These are phyloP conservation scores for Chytriomyces confervae DNA, from an alignment of 192 early-diverging fungal species.

Conservation along the genomic window DNA sequence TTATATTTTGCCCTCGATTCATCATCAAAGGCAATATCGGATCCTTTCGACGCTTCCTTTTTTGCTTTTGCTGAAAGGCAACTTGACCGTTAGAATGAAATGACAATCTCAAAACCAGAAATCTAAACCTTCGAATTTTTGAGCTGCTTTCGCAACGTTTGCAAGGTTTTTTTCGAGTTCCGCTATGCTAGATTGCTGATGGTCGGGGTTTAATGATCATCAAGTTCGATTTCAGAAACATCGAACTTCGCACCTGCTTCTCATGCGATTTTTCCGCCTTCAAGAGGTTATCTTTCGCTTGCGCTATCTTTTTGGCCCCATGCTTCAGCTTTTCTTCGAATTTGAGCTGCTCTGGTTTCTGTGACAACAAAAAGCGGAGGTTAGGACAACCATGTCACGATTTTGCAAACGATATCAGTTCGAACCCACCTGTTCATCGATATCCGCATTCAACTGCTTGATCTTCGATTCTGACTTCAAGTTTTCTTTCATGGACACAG, in stretches of 20 bases:
- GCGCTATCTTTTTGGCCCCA: constrained; percentile 67
- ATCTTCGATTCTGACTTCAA: constrained; percentile 76
- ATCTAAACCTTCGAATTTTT: constrained; percentile 38
- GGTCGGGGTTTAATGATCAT: constrained; percentile 11
- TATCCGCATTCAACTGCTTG: constrained; percentile 71
- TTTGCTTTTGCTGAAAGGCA: constrained; percentile 1
- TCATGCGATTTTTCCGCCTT: constrained; percentile 58
- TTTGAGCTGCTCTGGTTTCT: constrained; percentile 66
- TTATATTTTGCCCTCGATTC: constrained; percentile 53
- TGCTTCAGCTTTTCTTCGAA: constrained; percentile 80
- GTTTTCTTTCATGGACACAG: constrained; percentile 72
- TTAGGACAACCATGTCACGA: neutral
- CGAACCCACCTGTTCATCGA: constrained; percentile 63
- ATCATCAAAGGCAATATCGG: constrained; percentile 21
- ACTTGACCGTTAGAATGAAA: neutral
- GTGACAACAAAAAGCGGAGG: constrained; percentile 9
- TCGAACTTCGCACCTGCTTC: constrained; percentile 50
- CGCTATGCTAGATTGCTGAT: constrained; percentile 37
- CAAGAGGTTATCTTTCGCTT: constrained; percentile 63
- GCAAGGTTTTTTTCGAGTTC: constrained; percentile 55
- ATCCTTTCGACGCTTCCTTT: constrained; percentile 14
- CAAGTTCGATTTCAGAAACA: neutral
- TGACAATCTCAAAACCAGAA: neutral
- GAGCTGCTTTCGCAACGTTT: constrained; percentile 36
- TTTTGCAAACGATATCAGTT: neutral